Conservation (phyloP, 176 grass and related monocot genomes). For the Musa acuminata region DNA sequence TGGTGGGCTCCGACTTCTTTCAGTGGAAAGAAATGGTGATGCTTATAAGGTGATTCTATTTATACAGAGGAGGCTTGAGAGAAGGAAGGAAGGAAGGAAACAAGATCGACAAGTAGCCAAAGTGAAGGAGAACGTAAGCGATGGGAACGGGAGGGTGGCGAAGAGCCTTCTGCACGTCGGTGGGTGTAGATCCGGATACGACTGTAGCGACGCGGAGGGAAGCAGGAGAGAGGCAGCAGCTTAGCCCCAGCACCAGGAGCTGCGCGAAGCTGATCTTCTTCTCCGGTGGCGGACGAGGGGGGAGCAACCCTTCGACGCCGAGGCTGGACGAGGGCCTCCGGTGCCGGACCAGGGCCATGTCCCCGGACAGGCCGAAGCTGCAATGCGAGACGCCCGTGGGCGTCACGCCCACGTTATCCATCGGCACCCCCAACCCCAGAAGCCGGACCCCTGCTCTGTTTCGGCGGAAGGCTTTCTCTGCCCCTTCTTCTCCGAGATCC, state of each 20-base stretch:
- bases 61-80: no score
- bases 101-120: no score
- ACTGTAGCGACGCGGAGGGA: not conserved
- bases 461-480: conserved; percentile 36
- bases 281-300: conserved; percentile 19
- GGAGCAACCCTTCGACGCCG: conserved; percentile 20
- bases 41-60: no score
- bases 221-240: conserved; percentile 15
- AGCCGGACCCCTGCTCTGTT: conserved; percentile 30
- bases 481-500: conserved; percentile 76
- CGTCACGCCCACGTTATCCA: not conserved
- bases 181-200: conserved; percentile 27
- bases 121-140: not conserved
- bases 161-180: conserved; percentile 86
- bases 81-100: not conserved
- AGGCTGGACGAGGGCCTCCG: conserved; percentile 14
- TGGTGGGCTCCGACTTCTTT: no score
- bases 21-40: no score
- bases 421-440: not conserved
- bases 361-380: conserved; percentile 12
- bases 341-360: not conserved
- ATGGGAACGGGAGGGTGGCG: conserved; percentile 60
- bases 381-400: conserved; percentile 1
- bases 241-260: conserved; percentile 23
- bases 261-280: conserved; percentile 61